A percentile compares a stretch with the other conserved stretches of the same genome.
phyloP scores from a whole-genome alignment of 768 basidiomycete genomes.

The Hygrophorus russula region DNA sequence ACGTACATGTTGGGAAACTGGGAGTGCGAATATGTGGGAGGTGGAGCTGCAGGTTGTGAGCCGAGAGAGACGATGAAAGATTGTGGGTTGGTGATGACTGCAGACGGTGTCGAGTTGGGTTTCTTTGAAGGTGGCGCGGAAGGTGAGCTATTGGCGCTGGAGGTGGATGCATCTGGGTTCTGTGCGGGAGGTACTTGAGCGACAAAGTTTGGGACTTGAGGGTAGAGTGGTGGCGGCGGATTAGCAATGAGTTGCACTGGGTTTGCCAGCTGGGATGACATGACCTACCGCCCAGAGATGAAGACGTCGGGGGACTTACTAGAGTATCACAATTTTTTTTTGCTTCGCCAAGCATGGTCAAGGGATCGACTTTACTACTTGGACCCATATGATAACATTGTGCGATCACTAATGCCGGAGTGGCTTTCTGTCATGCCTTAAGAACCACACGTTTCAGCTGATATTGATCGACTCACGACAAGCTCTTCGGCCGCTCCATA shows the following conservation, averaged over 20 bases:
- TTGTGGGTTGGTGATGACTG: conserved; percentile 59
- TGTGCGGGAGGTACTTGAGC: conserved; percentile 12
- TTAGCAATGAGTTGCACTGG: conserved; percentile 57
- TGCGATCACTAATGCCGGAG: conserved; percentile 62
- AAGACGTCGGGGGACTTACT: conserved; percentile 26
- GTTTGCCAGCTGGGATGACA: conserved; percentile 49
- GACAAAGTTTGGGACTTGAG: conserved; percentile 33
- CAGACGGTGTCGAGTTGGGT: conserved; percentile 16
- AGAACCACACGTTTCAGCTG: not conserved
- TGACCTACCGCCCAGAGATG: conserved; percentile 7
- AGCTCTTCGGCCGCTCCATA: conserved; percentile 81
- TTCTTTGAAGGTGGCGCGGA: conserved; percentile 17
- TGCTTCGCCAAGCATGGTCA: conserved; percentile 64
- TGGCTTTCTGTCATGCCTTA: conserved; percentile 29
- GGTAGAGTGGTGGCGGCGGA: conserved; percentile 51
- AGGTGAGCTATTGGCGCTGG: conserved; percentile 15
- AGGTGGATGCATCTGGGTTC: conserved; percentile 18
- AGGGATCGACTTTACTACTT: conserved; percentile 56
- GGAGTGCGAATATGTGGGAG: conserved; percentile 21
- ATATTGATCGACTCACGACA: conserved; percentile 41
- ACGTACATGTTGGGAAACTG: conserved; percentile 4
- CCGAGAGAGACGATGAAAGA: conserved; percentile 65
- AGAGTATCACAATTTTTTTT: conserved; percentile 70
- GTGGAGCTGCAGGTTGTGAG: conserved; percentile 32
- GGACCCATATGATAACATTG: conserved; percentile 75